Evolutionary conservation across 2,329 filamentous ascomycete genomes (phyloP), one percentile per base, ranked within the genome.

Genomic region (Dothistroma pini): DNA sequence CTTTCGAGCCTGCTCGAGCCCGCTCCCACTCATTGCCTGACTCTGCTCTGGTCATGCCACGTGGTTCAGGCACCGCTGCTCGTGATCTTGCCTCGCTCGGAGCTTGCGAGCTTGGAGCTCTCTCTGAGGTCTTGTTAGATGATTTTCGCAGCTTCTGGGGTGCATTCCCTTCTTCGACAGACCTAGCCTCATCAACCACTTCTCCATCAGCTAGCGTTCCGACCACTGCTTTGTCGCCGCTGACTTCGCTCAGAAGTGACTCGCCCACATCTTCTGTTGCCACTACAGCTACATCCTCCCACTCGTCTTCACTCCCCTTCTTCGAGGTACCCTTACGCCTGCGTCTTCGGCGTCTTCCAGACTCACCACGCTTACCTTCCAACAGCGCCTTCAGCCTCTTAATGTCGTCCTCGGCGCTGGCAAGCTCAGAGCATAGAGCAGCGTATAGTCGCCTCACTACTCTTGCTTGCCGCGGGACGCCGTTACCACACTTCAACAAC

Each of bases 381-480:
- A 44, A 32, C 21, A 25, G 11, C 21, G 21, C 48, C 31, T 32
- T 63, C 61, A 65, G 31, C 19, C 63, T 51, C 21, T 58, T 54
- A 11, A 66, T 49, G 41, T 66, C 57, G 21, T 51, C 57, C 52
- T 44, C 54, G 29, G 57, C 61, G 21, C 11, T 53, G n/a, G 14
- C n/a, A 10, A 60, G 0, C 11, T 62, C 59, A n/a, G n/a, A 21
- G 2, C 25, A 16, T 31, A 66, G 34, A 29, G 35, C 31, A 2
- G 32, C 41, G 41, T 50, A 21, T 47, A 63, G 4, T 4, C 53
- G 58, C 41, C 44, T 53, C 41, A 65, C 38, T 51, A 63, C n/a
- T 34, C 44, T 51, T 41, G 61, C 19, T 22, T 58, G 47, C 41
- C 52, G 57, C 31, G 53, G 44, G 2, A 35, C 32, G n/a, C 49